phyloP scores from a whole-genome alignment of 371 early-diverging fungal species.

The Fennellomyces sp. region DNA sequence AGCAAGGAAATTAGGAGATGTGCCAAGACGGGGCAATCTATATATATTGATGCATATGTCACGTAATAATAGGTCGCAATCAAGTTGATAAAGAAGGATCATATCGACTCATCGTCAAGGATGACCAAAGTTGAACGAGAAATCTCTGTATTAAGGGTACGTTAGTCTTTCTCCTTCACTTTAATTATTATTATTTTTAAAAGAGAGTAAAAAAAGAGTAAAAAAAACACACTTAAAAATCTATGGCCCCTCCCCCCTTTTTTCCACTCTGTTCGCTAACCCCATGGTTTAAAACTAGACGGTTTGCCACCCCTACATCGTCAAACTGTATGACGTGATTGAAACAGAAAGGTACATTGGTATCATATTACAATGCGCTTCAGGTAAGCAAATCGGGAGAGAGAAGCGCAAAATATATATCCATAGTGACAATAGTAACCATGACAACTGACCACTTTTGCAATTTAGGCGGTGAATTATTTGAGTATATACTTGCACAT shows the following conservation, averaged over 20 bases:
- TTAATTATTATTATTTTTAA: neutral
- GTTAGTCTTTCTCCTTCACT: neutral
- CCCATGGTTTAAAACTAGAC: conserved; percentile 47
- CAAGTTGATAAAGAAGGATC: conserved; percentile 82
- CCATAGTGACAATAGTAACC: conserved; percentile 1
- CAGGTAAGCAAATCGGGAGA: conserved; percentile 67
- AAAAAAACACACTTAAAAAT: neutral
- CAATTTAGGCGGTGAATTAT: conserved; percentile 85
- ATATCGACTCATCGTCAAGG: conserved; percentile 76
- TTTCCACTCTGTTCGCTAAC: neutral
- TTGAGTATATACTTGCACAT: conserved; percentile 95
- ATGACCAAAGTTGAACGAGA: conserved; percentile 80
- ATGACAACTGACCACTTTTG: neutral
- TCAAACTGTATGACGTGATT: conserved; percentile 93
- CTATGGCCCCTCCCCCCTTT: neutral
- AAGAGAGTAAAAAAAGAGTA: neutral
- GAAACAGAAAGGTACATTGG: conserved; percentile 95
- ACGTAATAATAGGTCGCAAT: conserved; percentile 72
- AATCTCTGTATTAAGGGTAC: conserved; percentile 82
- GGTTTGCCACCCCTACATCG: conserved; percentile 90
- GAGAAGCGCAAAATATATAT: neutral
- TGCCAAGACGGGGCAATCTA: neutral
- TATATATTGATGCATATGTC: neutral
- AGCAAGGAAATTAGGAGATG: neutral
- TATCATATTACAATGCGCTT: conserved; percentile 94